phyloP scores from a whole-genome alignment of 768 basidiomycete genomes.

The Astraeus odoratus region DNA sequence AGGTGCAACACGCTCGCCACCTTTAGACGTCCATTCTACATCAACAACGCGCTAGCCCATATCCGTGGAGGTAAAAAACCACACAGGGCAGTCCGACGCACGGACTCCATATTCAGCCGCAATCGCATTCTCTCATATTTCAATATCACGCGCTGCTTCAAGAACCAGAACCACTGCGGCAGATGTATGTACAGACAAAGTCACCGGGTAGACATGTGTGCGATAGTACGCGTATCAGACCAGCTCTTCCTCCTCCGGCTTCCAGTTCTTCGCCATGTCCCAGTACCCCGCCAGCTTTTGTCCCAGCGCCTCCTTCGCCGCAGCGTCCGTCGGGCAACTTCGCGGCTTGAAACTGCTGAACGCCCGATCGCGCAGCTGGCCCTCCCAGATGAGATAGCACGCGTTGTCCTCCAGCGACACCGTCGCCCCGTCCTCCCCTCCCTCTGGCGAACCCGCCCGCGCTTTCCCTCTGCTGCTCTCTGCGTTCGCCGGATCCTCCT shows the following conservation, averaged over 20 bases:
- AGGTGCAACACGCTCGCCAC: too few species aligned
- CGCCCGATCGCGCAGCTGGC: constrained; percentile 71
- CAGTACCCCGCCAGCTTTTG: constrained; percentile 83
- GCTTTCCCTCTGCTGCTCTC: constrained; percentile 24
- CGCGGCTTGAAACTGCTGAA: constrained; percentile 78
- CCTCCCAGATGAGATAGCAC: constrained; percentile 93
- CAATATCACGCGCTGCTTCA: too few species aligned
- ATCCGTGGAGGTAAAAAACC: too few species aligned
- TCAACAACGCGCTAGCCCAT: too few species aligned
- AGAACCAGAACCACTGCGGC: too few species aligned
- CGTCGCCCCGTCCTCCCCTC: constrained; percentile 12
- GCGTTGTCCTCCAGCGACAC: constrained; percentile 75
- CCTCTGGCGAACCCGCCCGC: constrained; percentile 25
- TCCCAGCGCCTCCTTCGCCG: constrained; percentile 83
- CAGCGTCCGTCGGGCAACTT: constrained; percentile 75
- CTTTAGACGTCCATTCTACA: too few species aligned
- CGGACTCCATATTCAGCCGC: too few species aligned
- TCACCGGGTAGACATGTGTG: too few species aligned
- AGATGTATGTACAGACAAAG: too few species aligned
- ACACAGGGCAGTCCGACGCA: too few species aligned
- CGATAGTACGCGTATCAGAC: constrained; percentile 49
- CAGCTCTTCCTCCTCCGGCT: constrained; percentile 71
- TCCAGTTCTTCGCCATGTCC: constrained; percentile 93
- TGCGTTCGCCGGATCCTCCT: constrained; percentile 29
- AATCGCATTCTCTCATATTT: too few species aligned